phyloP scores from a whole-genome alignment of 1,139 yeast species.

The Pichia inconspicua region DNA sequence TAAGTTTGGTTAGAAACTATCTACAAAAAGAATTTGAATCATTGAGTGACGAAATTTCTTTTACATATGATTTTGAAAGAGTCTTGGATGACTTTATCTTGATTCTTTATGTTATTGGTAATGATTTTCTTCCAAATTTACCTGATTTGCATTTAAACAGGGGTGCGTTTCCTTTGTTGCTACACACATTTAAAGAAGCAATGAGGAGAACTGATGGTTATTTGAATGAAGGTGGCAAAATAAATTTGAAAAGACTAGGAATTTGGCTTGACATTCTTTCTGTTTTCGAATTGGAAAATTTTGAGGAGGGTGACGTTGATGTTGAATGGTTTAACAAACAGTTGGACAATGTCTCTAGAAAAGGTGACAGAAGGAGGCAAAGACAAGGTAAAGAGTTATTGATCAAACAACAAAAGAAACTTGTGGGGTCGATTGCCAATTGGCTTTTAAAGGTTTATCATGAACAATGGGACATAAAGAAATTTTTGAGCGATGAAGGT shows the following conservation, averaged over 20 bases:
- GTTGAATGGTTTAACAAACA: constrained; percentile 87
- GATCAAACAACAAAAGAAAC: constrained; percentile 63
- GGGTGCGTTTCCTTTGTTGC: constrained; percentile 88
- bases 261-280: constrained; percentile 66
- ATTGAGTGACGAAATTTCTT: constrained; percentile 48
- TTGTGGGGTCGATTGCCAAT: constrained; percentile 54
- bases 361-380: constrained; percentile 62
- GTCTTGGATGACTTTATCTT: constrained; percentile 88
- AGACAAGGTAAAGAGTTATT: constrained; percentile 59
- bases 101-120: constrained; percentile 91
- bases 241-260: constrained; percentile 64
- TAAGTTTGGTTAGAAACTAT: constrained; percentile 85
- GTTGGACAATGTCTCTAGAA: constrained; percentile 67
- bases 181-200: constrained; percentile 80
- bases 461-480: constrained; percentile 23
- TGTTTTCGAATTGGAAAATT: constrained; percentile 70
- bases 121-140: constrained; percentile 95
- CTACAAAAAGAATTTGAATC: constrained; percentile 77
- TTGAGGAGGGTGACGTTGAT: constrained; percentile 75
- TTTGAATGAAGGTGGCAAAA: constrained; percentile 73
- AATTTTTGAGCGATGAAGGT: constrained; percentile 33
- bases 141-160: constrained; percentile 91
- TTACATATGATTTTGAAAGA: constrained; percentile 80
- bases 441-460: constrained; percentile 51
- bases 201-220: constrained; percentile 74